Evolutionary conservation across 805 yeast species (phyloP).

Genomic region (Millerozyma miso): DNA sequence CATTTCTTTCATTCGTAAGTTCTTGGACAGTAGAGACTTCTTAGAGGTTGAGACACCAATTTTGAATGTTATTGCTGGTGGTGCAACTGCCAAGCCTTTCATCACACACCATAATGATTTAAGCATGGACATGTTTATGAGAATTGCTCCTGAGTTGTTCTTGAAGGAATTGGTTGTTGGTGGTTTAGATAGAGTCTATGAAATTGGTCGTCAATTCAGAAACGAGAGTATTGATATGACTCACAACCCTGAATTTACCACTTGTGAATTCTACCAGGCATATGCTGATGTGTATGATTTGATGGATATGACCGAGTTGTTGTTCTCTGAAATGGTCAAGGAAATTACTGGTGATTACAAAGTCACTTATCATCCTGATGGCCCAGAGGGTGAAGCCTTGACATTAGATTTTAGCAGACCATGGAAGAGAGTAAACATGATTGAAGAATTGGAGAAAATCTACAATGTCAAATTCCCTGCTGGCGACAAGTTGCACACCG

Average conservation of each 20-base stretch:
- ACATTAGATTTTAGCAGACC: slow-evolving; percentile 90
- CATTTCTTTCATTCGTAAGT: slow-evolving; percentile 81
- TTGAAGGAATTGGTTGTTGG: slow-evolving; percentile 96
- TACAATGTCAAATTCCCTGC: slow-evolving; percentile 89
- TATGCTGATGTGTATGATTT: slow-evolving; percentile 95
- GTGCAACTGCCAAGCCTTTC: slow-evolving; percentile 99
- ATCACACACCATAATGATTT: slow-evolving; percentile 95
- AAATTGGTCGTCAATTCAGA: slow-evolving; percentile 98
- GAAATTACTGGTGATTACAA: slow-evolving; percentile 86
- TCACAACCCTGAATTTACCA: slow-evolving; percentile 98
- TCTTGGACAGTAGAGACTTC: slow-evolving; percentile 80
- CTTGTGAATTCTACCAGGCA: slow-evolving; percentile 98
- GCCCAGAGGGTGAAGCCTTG: slow-evolving; percentile 76
- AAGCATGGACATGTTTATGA: slow-evolving; percentile 93
- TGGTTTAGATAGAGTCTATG: slow-evolving; percentile 97
- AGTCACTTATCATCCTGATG: slow-evolving; percentile 88
- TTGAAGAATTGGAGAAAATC: slow-evolving; percentile 86
- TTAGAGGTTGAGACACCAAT: slow-evolving; percentile 98
- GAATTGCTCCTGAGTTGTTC: slow-evolving; percentile 97
- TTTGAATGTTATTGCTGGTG: slow-evolving; percentile 98
- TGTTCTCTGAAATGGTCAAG: slow-evolving; percentile 97
- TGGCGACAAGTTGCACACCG: slow-evolving; percentile 91
- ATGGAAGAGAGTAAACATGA: slow-evolving; percentile 98
- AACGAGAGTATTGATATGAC: slow-evolving; percentile 98
- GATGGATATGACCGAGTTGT: slow-evolving; percentile 89